These are phyloP conservation scores for Yamadazyma friedrichii DNA, from an alignment of 1,139 yeast genomes.

Conservation along the genomic window DNA sequence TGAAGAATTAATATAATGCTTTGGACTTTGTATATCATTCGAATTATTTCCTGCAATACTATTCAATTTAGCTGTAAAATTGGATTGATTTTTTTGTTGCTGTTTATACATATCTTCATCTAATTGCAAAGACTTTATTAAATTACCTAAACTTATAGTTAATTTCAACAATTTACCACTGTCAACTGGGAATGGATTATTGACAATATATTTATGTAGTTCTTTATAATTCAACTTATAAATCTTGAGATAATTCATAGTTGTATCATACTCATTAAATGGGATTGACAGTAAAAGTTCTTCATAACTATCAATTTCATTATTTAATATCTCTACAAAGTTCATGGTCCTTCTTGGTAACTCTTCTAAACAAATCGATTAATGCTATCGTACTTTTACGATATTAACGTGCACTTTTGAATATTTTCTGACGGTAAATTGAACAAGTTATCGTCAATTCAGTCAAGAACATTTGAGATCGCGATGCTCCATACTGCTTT, in stretches of 20 bases:
- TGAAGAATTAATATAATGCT: slow-evolving; percentile 14
- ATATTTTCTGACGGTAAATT: too few species aligned
- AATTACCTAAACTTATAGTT: slow-evolving; percentile 45
- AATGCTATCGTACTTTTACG: background rate
- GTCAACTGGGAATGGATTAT: slow-evolving; percentile 34
- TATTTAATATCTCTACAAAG: slow-evolving; percentile 18
- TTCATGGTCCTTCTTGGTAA: too few species aligned
- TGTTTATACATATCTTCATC: slow-evolving; percentile 34
- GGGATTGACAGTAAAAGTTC: slow-evolving; percentile 37
- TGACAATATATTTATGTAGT: slow-evolving; percentile 20
- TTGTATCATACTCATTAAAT: slow-evolving; percentile 22
- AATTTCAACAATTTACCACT: slow-evolving; percentile 39
- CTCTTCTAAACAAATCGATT: too few species aligned
- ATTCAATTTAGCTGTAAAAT: slow-evolving; percentile 9
- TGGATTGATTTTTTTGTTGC: slow-evolving; percentile 22
- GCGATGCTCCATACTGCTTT: too few species aligned
- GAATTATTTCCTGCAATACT: background rate
- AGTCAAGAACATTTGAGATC: too few species aligned
- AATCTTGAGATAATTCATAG: slow-evolving; percentile 27
- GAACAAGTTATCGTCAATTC: too few species aligned
- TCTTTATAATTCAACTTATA: slow-evolving; percentile 33
- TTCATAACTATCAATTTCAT: slow-evolving; percentile 29
- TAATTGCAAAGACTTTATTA: slow-evolving; percentile 34
- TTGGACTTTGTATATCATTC: slow-evolving; percentile 10
- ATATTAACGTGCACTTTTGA: too few species aligned